phyloP scores from a whole-genome alignment of 1,284 basidiomycete species.

The Trametes sp. region DNA sequence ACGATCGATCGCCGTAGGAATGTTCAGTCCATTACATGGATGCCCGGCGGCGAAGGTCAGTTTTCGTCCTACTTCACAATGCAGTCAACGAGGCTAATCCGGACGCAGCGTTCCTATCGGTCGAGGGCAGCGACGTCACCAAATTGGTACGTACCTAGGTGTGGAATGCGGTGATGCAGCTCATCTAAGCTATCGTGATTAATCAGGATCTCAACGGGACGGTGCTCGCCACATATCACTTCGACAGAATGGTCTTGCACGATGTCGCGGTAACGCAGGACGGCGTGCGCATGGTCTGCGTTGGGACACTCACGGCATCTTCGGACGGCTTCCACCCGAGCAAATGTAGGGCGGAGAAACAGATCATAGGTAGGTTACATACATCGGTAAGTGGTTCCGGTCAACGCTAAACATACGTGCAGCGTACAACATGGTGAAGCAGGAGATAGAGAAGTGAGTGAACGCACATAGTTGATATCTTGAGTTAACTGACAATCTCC shows the following conservation, averaged over 20 bases:
- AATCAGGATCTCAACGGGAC: constrained; percentile 60
- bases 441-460: constrained; percentile 70
- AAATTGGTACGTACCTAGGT: constrained; percentile 51
- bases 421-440: constrained; percentile 78
- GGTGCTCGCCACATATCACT: constrained; percentile 63
- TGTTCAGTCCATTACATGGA: constrained; percentile 78
- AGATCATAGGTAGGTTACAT: constrained; percentile 66
- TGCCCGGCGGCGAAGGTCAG: constrained; percentile 69
- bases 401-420: constrained; percentile 1
- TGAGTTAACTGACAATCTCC: background rate
- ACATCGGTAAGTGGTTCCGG: background rate
- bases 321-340: constrained; percentile 73
- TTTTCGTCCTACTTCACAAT: background rate
- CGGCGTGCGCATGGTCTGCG: constrained; percentile 68
- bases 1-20: constrained; percentile 69
- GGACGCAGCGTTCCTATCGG: constrained; percentile 59
- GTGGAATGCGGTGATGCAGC: background rate
- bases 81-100: background rate
- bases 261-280: constrained; percentile 80
- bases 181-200: background rate
- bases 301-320: constrained; percentile 71
- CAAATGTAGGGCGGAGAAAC: constrained; percentile 78
- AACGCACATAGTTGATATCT: too few species aligned
- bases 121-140: constrained; percentile 58
- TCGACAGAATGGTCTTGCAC: constrained; percentile 72